Evolutionary conservation across 192 early-diverging fungal species (phyloP).

Genomic region (Coemansia biformis): DNA sequence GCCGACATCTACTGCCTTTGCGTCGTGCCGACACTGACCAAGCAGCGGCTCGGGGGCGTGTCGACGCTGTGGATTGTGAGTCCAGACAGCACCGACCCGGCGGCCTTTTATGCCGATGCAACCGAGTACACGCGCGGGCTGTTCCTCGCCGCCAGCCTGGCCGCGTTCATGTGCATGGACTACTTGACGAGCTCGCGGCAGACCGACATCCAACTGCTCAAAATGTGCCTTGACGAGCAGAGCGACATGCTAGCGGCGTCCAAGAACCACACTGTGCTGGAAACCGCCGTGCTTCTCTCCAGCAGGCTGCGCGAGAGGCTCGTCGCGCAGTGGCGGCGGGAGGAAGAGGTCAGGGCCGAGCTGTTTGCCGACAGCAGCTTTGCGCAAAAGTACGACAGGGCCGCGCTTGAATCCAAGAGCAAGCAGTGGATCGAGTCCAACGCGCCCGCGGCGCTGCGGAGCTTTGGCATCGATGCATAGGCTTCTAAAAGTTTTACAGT

Average conservation of each 20-base stretch:
- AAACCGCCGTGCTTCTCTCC: slow-evolving; percentile 26
- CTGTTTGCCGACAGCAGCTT: slow-evolving; percentile 25
- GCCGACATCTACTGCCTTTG: slow-evolving; percentile 41
- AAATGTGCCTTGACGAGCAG: slow-evolving; percentile 20
- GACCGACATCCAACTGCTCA: slow-evolving; percentile 41
- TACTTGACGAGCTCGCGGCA: slow-evolving; percentile 33
- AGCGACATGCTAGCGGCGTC: slow-evolving; percentile 7
- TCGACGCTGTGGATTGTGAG: slow-evolving; percentile 32
- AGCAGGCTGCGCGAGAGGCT: slow-evolving; percentile 18
- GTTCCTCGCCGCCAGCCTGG: slow-evolving; percentile 14
- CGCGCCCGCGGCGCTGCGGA: slow-evolving; percentile 7
- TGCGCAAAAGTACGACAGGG: slow-evolving; percentile 17
- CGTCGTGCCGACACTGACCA: slow-evolving; percentile 18
- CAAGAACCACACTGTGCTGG: slow-evolving; percentile 37
- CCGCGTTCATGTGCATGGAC: slow-evolving; percentile 26
- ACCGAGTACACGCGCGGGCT: slow-evolving; percentile 29
- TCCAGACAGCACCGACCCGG: slow-evolving; percentile 19
- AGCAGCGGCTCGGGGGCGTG: slow-evolving; percentile 5
- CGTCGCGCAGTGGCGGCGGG: slow-evolving; percentile 23
- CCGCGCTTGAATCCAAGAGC: slow-evolving; percentile 23
- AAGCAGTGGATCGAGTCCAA: slow-evolving; percentile 27
- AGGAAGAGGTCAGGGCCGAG: slow-evolving; percentile 13
- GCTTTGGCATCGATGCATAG: slow-evolving; percentile 1
- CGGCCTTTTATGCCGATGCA: slow-evolving; percentile 31
- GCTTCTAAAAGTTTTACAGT: no score